Base-by-base conservation (phyloP, 345 rosid genomes). In the Physaria fendleri region DNA sequence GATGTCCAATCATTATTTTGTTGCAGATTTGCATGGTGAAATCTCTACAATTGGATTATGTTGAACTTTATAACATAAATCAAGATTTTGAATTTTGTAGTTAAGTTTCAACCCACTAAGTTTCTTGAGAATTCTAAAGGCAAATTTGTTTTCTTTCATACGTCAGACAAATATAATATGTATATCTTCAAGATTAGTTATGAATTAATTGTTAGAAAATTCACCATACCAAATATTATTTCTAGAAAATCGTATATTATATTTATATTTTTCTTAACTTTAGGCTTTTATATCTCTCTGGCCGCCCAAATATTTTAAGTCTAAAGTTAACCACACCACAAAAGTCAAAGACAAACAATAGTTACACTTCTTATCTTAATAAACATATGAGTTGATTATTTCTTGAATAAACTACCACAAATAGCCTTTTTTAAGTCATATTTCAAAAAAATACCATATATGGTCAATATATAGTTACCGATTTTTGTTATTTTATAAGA, bases 11-110 rank as follows among this genome's bases (percentile, higher is more conserved):
- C 24, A 29, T 29, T 29, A 29, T 29, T 29, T 49, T 2, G 39
- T 18, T 32, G 40, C 40, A 56, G 49, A 66, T 56, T 47, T 56
- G 64, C 57, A 46, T 66, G 58, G 58, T 66, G 43, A n/a, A n/a
- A n/a, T n/a, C n/a, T n/a, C n/a, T n/a, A n/a, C n/a, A n/a, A n/a
- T n/a, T n/a, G n/a, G n/a, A n/a, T n/a, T n/a, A n/a, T n/a, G n/a
- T n/a, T n/a, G n/a, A n/a, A n/a, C n/a, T n/a, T n/a, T n/a, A n/a
- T n/a, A n/a, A n/a, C n/a, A n/a, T n/a, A n/a, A n/a, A n/a, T n/a
- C n/a, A n/a, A n/a, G n/a, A n/a, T n/a, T n/a, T n/a, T n/a, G n/a
- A n/a, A n/a, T n/a, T n/a, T n/a, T n/a, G n/a, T n/a, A 22, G 13
- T 4, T 13, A 22, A 54, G 32, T 54, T 54, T 22, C 8, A 37